Evolutionary conservation across 1,284 basidiomycete genomes (phyloP).

Genomic region (Papiliotrema nemorosa): DNA sequence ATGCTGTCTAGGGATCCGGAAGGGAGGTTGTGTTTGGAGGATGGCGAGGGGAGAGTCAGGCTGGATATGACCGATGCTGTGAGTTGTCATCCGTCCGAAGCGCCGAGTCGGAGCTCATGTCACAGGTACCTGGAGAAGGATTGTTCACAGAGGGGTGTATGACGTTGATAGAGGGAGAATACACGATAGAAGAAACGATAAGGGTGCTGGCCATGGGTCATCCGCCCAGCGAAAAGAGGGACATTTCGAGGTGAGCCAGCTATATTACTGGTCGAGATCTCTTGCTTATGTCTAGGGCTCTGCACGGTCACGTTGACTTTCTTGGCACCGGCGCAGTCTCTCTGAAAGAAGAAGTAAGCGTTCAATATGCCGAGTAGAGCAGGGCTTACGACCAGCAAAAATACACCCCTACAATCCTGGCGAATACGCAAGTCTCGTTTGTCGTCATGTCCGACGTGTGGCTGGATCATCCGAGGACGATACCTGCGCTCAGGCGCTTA

Average conservation of each 20-base stretch:
- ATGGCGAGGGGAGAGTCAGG: constrained; percentile 84
- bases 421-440: constrained; percentile 68
- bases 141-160: constrained; percentile 95
- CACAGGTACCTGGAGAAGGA: constrained; percentile 88
- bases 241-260: constrained; percentile 64
- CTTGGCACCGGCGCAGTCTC: constrained; percentile 88
- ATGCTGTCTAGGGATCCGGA: constrained; percentile 88
- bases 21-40: constrained; percentile 86
- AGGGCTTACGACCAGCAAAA: constrained; percentile 33
- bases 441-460: constrained; percentile 85
- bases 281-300: constrained; percentile 56
- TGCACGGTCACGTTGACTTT: constrained; percentile 93
- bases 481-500: constrained; percentile 74
- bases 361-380: not conserved
- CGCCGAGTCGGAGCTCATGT: constrained; percentile 2
- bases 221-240: constrained; percentile 87
- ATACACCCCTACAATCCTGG: constrained; percentile 41
- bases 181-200: constrained; percentile 84
- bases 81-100: constrained; percentile 33
- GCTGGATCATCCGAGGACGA: constrained; percentile 75
- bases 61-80: constrained; percentile 87
- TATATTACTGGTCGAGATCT: not conserved
- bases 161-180: constrained; percentile 93
- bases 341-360: constrained; percentile 79
- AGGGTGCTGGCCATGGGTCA: constrained; percentile 92